Evolutionary conservation across 2,329 filamentous ascomycete species (phyloP).

Genomic region (Venturia effusa): DNA sequence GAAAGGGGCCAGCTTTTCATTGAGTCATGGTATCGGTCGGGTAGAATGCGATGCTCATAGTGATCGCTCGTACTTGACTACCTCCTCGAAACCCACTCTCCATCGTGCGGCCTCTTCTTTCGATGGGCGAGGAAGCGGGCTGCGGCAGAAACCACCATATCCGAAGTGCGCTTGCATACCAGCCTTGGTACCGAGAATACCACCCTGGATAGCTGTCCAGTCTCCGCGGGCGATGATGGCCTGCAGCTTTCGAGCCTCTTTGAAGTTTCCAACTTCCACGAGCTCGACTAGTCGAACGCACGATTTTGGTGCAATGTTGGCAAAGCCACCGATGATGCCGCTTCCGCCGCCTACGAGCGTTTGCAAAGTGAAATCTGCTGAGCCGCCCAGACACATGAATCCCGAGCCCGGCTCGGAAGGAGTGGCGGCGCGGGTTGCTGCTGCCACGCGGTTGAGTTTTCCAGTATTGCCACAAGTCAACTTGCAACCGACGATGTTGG

Average conservation of each 20-base stretch:
- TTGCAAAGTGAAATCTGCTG: slow-evolving; percentile 64
- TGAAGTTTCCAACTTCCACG: slow-evolving; percentile 46
- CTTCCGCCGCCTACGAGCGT: slow-evolving; percentile 58
- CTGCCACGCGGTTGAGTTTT: slow-evolving; percentile 51
- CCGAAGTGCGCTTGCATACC: slow-evolving; percentile 51
- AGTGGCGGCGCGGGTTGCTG: slow-evolving; percentile 35
- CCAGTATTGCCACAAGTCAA: slow-evolving; percentile 61
- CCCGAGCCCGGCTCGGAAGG: slow-evolving; percentile 30
- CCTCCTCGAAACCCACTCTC: slow-evolving; percentile 33
- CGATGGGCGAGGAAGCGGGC: slow-evolving; percentile 42
- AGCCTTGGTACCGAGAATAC: slow-evolving; percentile 59
- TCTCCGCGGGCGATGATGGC: slow-evolving; percentile 55
- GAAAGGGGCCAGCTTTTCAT: not conserved
- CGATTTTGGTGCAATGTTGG: slow-evolving; percentile 57
- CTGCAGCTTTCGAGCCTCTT: slow-evolving; percentile 53
- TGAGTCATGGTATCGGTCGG: not conserved
- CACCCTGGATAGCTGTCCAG: slow-evolving; percentile 59
- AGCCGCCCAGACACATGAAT: slow-evolving; percentile 63
- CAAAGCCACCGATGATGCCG: slow-evolving; percentile 61
- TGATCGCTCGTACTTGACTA: slow-evolving; percentile 31
- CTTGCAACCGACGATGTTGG: slow-evolving; percentile 59
- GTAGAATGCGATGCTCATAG: slow-evolving; percentile 7
- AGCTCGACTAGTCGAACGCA: slow-evolving; percentile 52
- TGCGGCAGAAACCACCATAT: slow-evolving; percentile 53
- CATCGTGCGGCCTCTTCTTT: slow-evolving; percentile 30